phyloP scores from a whole-genome alignment of 768 basidiomycete genomes.

The Rhizopogon vesiculosus region DNA sequence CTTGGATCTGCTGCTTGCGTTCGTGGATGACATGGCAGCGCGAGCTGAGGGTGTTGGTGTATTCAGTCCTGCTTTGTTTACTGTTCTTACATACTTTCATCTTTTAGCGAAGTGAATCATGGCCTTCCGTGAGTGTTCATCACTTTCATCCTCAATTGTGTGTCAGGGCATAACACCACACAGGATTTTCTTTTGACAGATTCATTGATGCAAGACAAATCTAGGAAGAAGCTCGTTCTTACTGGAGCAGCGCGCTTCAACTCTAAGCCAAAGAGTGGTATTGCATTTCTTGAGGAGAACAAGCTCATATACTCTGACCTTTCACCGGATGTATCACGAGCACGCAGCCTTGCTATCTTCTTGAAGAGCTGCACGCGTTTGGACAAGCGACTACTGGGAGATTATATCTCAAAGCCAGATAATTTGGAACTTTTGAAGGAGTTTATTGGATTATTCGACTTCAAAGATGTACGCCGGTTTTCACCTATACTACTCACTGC shows the following conservation, averaged over 20 bases:
- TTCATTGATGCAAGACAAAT: slow-evolving; percentile 63
- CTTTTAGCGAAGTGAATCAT: slow-evolving; percentile 41
- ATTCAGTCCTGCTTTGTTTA: neutral
- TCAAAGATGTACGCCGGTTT: slow-evolving; percentile 63
- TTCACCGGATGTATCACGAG: slow-evolving; percentile 48
- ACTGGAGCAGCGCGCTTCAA: slow-evolving; percentile 88
- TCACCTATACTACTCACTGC: neutral
- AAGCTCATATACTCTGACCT: slow-evolving; percentile 76
- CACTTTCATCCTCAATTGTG: neutral
- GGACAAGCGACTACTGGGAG: slow-evolving; percentile 92
- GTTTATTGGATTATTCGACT: slow-evolving; percentile 87
- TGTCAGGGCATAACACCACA: neutral
- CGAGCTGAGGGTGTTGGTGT: slow-evolving; percentile 48
- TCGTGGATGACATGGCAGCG: slow-evolving; percentile 83
- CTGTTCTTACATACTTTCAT: slow-evolving; percentile 4
- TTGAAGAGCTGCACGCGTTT: slow-evolving; percentile 79
- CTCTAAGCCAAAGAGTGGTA: slow-evolving; percentile 83
- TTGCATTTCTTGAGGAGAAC: slow-evolving; percentile 90
- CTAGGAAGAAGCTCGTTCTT: slow-evolving; percentile 81
- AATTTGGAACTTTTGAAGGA: slow-evolving; percentile 81
- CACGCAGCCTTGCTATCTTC: slow-evolving; percentile 76
- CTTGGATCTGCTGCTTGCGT: slow-evolving; percentile 80
- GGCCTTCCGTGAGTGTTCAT: slow-evolving; percentile 54
- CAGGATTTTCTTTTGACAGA: slow-evolving; percentile 57
- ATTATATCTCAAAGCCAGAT: slow-evolving; percentile 87